A percentile compares a stretch with the other conserved stretches of the same genome.
phyloP scores from a whole-genome alignment of 306 rosid genomes.

The Ochetophila trinervis region DNA sequence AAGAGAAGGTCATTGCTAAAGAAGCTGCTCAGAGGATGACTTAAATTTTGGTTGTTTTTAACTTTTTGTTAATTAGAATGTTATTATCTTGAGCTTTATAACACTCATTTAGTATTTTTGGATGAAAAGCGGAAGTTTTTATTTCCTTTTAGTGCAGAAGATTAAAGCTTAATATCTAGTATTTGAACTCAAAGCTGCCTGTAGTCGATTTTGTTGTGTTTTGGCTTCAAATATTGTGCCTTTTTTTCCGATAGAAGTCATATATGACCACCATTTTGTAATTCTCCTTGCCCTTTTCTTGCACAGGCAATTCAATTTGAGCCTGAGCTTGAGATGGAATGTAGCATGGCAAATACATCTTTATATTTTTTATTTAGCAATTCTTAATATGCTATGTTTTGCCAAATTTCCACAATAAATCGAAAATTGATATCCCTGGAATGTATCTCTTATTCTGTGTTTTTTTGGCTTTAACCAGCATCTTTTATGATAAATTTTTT shows the following conservation, averaged over 20 bases:
- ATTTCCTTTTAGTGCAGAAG: background rate
- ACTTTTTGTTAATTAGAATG: background rate
- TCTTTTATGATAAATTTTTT: no score
- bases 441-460: no score
- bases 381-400: no score
- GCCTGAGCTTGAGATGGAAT: no score
- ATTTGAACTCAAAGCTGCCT: constrained; percentile 1
- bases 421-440: no score
- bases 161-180: background rate
- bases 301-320: no score
- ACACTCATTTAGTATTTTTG: background rate
- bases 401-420: no score
- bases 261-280: no score
- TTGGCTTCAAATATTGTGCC: background rate
- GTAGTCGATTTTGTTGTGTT: background rate
- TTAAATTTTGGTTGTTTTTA: constrained; percentile 15
- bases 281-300: no score
- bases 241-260: background rate
- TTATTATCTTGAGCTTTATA: background rate
- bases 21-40: constrained; percentile 77
- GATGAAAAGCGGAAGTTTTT: constrained; percentile 9
- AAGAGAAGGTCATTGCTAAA: constrained; percentile 68
- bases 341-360: no score
- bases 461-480: no score
- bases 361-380: no score